These are phyloP conservation scores for Vigna unguiculata DNA, from an alignment of 306 rosid species.

Conservation along the genomic window DNA sequence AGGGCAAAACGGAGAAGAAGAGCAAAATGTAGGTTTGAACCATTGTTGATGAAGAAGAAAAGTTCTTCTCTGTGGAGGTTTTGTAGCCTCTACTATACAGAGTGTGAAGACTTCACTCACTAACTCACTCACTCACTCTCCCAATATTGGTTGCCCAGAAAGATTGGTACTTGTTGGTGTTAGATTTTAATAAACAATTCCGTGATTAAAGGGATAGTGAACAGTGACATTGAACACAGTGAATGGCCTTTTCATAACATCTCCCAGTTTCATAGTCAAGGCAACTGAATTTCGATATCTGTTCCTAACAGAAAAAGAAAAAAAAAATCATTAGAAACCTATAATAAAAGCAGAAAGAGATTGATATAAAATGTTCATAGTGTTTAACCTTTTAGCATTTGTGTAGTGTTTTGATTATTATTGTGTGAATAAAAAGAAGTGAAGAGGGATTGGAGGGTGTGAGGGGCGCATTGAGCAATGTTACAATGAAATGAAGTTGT, in stretches of 20 bases:
- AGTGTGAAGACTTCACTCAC: conserved; percentile 10
- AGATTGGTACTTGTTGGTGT: neutral
- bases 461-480: neutral
- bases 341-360: too few species aligned
- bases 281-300: too few species aligned
- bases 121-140: neutral
- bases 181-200: conserved; percentile 13
- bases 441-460: neutral
- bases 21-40: conserved; percentile 64
- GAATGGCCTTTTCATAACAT: conserved; percentile 22
- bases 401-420: too few species aligned
- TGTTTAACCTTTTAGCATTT: neutral
- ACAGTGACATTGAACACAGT: neutral
- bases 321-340: too few species aligned
- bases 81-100: neutral
- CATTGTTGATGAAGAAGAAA: conserved; percentile 55
- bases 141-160: neutral
- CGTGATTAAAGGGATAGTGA: conserved; percentile 36
- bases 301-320: too few species aligned
- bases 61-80: neutral
- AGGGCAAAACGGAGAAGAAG: conserved; percentile 49
- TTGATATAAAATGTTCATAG: too few species aligned
- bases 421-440: neutral
- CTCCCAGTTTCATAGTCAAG: neutral
- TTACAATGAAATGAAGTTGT: conserved; percentile 19